A percentile compares a stretch with the other conserved stretches of the same genome.
These are phyloP conservation scores for Kwoniella heveanensis DNA, from an alignment of 768 basidiomycete species.

Conservation along the genomic window DNA sequence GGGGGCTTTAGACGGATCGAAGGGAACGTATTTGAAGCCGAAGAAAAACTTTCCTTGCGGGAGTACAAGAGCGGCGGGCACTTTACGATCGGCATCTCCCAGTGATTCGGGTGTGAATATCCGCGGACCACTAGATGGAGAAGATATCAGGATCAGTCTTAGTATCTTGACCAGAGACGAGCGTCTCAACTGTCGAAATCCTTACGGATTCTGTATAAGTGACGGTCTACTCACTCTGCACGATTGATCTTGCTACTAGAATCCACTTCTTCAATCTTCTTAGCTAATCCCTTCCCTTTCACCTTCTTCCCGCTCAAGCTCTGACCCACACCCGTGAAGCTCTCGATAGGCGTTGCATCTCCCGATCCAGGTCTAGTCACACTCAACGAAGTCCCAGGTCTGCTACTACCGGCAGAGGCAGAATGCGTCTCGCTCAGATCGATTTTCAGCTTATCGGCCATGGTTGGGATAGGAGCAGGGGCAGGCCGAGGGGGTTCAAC, in stretches of 20 bases:
- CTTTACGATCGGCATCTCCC: conserved; percentile 69
- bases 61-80: conserved; percentile 84
- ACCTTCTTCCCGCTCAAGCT: conserved; percentile 87
- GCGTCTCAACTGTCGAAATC: no score
- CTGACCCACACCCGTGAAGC: conserved; percentile 93
- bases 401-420: conserved; percentile 75
- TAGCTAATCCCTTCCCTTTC: conserved; percentile 88
- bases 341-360: conserved; percentile 61
- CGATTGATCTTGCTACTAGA: conserved; percentile 83
- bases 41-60: conserved; percentile 96
- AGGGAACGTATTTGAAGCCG: conserved; percentile 77
- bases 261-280: conserved; percentile 76
- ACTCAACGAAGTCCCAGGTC: conserved; percentile 65
- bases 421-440: conserved; percentile 64
- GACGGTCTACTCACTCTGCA: conserved; percentile 70
- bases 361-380: conserved; percentile 19
- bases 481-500: conserved; percentile 89
- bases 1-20: conserved; percentile 51
- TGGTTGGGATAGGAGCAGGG: conserved; percentile 77
- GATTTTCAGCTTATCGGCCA: conserved; percentile 96
- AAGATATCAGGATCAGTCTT: neutral
- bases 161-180: no score
- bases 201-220: no score
- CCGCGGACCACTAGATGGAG: conserved; percentile 68
- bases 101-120: conserved; percentile 80